A percentile compares a stretch with the other conserved stretches of the same genome.
Evolutionary conservation across 306 rosid species (phyloP).

Genomic region (Cicer yamashitae): DNA sequence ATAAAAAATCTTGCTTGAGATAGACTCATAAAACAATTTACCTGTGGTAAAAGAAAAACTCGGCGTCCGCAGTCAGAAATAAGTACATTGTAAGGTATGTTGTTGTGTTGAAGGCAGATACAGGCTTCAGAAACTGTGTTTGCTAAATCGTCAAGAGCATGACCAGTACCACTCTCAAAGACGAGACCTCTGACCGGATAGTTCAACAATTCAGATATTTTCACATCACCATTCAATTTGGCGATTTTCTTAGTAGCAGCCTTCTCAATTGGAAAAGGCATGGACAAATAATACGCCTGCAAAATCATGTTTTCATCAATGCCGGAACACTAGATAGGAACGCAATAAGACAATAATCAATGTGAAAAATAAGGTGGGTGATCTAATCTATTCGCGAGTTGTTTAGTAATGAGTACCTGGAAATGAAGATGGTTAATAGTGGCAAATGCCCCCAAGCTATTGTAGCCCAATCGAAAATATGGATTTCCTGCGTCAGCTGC

Average conservation of each 20-base stretch:
- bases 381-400: neutral
- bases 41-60: slow-evolving; percentile 91
- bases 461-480: slow-evolving; percentile 90
- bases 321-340: slow-evolving; percentile 21
- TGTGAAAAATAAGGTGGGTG: neutral
- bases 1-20: neutral
- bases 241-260: slow-evolving; percentile 66
- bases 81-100: slow-evolving; percentile 86
- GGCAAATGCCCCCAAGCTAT: slow-evolving; percentile 98
- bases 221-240: slow-evolving; percentile 58
- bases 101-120: slow-evolving; percentile 85
- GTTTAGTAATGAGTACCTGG: slow-evolving; percentile 60
- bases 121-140: slow-evolving; percentile 83
- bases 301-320: slow-evolving; percentile 2
- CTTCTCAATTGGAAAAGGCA: slow-evolving; percentile 95
- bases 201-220: slow-evolving; percentile 61
- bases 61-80: slow-evolving; percentile 81
- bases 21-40: slow-evolving; percentile 32
- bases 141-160: slow-evolving; percentile 60
- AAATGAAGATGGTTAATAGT: slow-evolving; percentile 99
- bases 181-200: slow-evolving; percentile 92
- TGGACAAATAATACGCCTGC: slow-evolving; percentile 88
- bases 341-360: neutral
- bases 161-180: slow-evolving; percentile 85
- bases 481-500: slow-evolving; percentile 81